These are phyloP conservation scores for Suillus weaverae DNA, from an alignment of 768 basidiomycete species.

Conservation along the genomic window DNA sequence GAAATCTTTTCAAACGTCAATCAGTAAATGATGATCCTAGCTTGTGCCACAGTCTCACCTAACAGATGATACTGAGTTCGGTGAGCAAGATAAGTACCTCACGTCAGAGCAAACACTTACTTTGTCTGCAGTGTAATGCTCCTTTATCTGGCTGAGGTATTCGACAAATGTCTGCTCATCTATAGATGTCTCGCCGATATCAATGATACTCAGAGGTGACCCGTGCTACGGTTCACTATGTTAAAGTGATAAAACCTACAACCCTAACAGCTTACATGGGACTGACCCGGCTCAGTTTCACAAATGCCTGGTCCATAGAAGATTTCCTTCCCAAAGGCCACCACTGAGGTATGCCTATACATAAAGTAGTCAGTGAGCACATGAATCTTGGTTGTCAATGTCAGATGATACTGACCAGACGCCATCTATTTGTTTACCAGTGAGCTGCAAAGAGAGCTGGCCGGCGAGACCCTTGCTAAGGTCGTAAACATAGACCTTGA, in stretches of 20 bases:
- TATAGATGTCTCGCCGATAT: constrained; percentile 77
- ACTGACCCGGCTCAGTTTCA: constrained; percentile 69
- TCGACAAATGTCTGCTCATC: constrained; percentile 87
- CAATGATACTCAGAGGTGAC: constrained; percentile 62
- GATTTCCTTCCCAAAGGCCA: constrained; percentile 81
- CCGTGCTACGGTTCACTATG: constrained; percentile 60
- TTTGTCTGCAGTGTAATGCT: constrained; percentile 88
- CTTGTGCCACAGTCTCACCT: constrained; percentile 42
- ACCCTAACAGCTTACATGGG: constrained; percentile 60
- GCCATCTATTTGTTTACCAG: constrained; percentile 89
- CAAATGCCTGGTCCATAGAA: constrained; percentile 90
- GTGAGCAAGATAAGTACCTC: constrained; percentile 1
- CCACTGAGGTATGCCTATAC: constrained; percentile 88
- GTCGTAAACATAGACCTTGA: constrained; percentile 89
- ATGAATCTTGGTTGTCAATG: constrained; percentile 10
- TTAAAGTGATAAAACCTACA: not conserved
- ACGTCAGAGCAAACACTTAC: constrained; percentile 39
- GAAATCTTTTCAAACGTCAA: constrained; percentile 56
- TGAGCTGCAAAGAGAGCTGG: constrained; percentile 75
- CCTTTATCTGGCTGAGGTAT: constrained; percentile 71
- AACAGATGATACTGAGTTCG: constrained; percentile 76
- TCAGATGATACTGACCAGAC: constrained; percentile 63
- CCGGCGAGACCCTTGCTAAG: constrained; percentile 85
- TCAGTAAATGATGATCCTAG: not conserved
- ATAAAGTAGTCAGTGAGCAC: constrained; percentile 4